Base-by-base conservation (phyloP, 148 eudicot species). In the Cornus florida region DNA sequence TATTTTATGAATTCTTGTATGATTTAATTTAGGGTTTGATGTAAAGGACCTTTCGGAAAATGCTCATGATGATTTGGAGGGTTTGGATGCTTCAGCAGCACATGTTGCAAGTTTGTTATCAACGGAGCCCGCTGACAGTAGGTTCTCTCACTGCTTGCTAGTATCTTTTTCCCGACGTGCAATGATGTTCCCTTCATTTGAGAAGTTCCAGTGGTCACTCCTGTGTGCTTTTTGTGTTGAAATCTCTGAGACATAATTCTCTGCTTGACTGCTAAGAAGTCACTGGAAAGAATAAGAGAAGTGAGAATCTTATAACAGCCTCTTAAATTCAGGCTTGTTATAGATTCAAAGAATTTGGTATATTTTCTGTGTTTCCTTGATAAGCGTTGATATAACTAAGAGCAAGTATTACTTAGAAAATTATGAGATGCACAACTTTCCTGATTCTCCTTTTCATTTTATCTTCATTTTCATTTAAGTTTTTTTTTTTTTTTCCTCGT, bases 21-120 rank as follows among this genome's bases (percentile, higher is more conserved):
- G 23, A 53, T 77, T 75, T 80, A 19, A 74, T 60, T 19, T 79
- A 95, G 99, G 99, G 99, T 95, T 91, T 85, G 99, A 95, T 80
- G 95, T 95, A 59, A 88, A 60, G 66, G 97, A 95, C 46, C 92
- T 95, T 71, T 89, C 93, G 20, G 97, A 93, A 84, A 93, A 91
- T 83, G 87, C 88, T 76, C 80, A 81, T 31, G 94, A 87, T 86
- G 99, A 95, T 88, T 33, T 88, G 57, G 93, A 92, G 83, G 97
- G 94, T 62, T 77, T 95, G 91, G 99, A 95, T 83, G 97, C 99
- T 76, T 53, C 99, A 67, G 97, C 91, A 56, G 87, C 97, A 17
- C 97, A 95, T 89, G 97, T 95, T 77, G 97, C 90, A 62, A 93
- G 94, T 89, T 81, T 95, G 82, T 84, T 95, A 86, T 91, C 99